These are phyloP conservation scores for Hyphodiscus sp. DNA, from an alignment of 2,329 filamentous ascomycete genomes.

Conservation along the genomic window DNA sequence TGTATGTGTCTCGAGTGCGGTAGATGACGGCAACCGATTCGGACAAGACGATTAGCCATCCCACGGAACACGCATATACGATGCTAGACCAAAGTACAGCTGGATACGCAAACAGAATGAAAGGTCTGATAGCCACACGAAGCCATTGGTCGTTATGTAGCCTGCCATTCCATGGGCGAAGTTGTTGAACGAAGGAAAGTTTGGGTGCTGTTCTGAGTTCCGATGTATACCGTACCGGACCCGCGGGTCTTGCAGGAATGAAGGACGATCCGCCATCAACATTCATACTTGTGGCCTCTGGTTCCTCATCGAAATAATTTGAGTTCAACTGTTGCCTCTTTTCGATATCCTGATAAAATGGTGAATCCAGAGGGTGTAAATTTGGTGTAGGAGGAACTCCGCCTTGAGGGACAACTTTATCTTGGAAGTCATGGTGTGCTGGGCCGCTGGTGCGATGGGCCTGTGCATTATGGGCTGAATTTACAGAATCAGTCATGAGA, in stretches of 20 bases:
- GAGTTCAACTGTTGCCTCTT: constrained; percentile 12
- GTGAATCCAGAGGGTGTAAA: constrained; percentile 34
- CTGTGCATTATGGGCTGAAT: background rate
- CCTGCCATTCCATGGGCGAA: constrained; percentile 72
- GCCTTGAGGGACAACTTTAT: constrained; percentile 17
- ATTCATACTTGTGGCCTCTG: constrained; percentile 1
- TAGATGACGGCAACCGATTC: constrained; percentile 82
- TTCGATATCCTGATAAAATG: constrained; percentile 28
- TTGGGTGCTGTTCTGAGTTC: constrained; percentile 59
- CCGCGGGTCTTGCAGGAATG: background rate
- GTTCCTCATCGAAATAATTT: background rate
- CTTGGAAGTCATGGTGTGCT: background rate
- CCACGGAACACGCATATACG: constrained; percentile 81
- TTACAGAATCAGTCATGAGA: background rate
- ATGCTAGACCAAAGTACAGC: constrained; percentile 81
- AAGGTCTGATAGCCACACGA: constrained; percentile 69
- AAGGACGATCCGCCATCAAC: constrained; percentile 6
- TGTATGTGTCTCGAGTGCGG: constrained; percentile 60
- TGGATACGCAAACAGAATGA: constrained; percentile 83
- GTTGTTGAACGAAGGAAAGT: constrained; percentile 66
- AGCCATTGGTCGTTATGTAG: constrained; percentile 74
- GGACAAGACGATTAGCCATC: constrained; percentile 93
- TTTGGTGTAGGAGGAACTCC: constrained; percentile 26
- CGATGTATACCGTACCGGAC: constrained; percentile 54
- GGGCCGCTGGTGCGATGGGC: background rate